Conservation (phyloP, 768 basidiomycete species). For the Asterophora lycoperdoides region DNA sequence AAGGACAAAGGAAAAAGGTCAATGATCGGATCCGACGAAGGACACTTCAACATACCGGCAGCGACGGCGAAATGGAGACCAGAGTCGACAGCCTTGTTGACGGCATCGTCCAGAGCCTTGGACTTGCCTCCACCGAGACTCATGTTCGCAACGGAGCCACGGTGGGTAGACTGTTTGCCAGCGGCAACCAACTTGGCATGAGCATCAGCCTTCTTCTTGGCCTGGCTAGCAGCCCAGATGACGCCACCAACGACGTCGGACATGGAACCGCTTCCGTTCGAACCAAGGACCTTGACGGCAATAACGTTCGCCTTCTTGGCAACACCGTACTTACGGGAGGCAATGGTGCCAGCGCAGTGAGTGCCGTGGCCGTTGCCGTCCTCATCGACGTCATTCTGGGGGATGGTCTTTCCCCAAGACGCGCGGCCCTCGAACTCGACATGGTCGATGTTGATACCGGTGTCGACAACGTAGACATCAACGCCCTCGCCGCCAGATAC, state of each 20-base stretch:
- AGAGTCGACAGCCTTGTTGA: slow-evolving; percentile 75
- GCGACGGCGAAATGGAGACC: slow-evolving; percentile 98
- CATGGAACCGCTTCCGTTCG: slow-evolving; percentile 93
- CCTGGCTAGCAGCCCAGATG: slow-evolving; percentile 61
- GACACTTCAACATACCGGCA: slow-evolving; percentile 57
- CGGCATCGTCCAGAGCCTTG: slow-evolving; percentile 73
- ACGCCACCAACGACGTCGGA: slow-evolving; percentile 91
- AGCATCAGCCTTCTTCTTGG: slow-evolving; percentile 50
- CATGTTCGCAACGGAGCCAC: slow-evolving; percentile 97
- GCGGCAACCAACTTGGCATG: slow-evolving; percentile 63
- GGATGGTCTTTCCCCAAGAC: slow-evolving; percentile 90
- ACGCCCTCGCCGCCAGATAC: slow-evolving; percentile 82
- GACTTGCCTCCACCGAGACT: slow-evolving; percentile 95
- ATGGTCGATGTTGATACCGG: slow-evolving; percentile 85
- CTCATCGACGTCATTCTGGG: slow-evolving; percentile 73
- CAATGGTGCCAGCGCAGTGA: slow-evolving; percentile 95
- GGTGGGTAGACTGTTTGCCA: slow-evolving; percentile 70
- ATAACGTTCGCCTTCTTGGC: slow-evolving; percentile 89
- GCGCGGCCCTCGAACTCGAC: slow-evolving; percentile 88
- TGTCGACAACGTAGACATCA: slow-evolving; percentile 85
- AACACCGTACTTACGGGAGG: slow-evolving; percentile 89
- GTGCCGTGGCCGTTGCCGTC: slow-evolving; percentile 97
- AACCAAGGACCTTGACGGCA: slow-evolving; percentile 93
- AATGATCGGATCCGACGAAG: background rate
- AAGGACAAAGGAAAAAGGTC: background rate